These are phyloP conservation scores for Tolypocladium endophyticum DNA, from an alignment of 2,329 filamentous ascomycete genomes.

Conservation along the genomic window DNA sequence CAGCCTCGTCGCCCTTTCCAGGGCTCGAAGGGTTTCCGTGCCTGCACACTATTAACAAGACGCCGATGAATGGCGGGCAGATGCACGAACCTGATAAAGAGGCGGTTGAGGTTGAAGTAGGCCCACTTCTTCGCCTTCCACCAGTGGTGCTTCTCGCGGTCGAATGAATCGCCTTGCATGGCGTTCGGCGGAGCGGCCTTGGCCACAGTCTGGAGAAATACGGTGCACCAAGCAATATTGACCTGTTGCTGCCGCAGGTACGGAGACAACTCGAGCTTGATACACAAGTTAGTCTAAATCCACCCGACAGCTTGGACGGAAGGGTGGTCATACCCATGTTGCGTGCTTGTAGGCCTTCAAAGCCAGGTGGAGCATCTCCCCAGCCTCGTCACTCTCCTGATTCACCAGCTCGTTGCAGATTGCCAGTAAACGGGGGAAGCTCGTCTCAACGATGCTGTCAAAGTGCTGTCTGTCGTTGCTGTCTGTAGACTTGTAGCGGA, in stretches of 20 bases:
- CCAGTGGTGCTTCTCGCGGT: conserved; percentile 92
- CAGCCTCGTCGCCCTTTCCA: conserved; percentile 64
- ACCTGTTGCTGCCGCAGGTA: conserved; percentile 69
- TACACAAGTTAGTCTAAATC: neutral
- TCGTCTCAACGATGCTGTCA: conserved; percentile 84
- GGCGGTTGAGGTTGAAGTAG: conserved; percentile 91
- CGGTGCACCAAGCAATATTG: conserved; percentile 91
- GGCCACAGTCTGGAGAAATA: conserved; percentile 83
- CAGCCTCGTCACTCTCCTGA: conserved; percentile 87
- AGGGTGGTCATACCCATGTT: conserved; percentile 57
- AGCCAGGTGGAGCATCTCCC: conserved; percentile 90
- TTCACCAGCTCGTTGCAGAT: conserved; percentile 85
- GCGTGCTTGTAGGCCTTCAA: conserved; percentile 98
- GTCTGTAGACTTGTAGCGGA: conserved; percentile 78
- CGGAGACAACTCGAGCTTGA: conserved; percentile 77
- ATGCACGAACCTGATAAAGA: conserved; percentile 69
- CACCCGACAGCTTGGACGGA: neutral
- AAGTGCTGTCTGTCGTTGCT: conserved; percentile 73
- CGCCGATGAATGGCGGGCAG: neutral
- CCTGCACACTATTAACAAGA: conserved; percentile 31
- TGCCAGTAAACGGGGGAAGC: conserved; percentile 76
- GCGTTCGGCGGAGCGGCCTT: conserved; percentile 73
- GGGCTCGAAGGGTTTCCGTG: conserved; percentile 81
- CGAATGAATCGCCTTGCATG: conserved; percentile 73
- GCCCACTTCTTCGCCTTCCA: conserved; percentile 99